phyloP scores from a whole-genome alignment of 2,329 filamentous ascomycete genomes.

The Aschersonia sp. region DNA sequence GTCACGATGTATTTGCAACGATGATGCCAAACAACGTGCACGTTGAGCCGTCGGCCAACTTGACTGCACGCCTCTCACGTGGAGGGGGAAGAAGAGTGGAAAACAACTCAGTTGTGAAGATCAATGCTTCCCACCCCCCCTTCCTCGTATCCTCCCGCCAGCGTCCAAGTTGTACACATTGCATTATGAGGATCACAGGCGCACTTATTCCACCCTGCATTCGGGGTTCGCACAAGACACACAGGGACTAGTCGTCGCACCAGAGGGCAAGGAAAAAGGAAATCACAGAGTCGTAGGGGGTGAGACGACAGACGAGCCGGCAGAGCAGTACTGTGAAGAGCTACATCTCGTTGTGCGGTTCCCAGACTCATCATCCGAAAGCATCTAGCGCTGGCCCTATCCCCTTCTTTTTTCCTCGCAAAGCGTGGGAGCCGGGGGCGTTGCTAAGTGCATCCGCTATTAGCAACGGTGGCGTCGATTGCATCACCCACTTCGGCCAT shows the following conservation, averaged over 20 bases:
- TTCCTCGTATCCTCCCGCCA: too few relatives aligned
- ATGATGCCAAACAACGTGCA: not conserved
- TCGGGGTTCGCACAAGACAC: not conserved
- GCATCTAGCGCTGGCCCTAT: not conserved
- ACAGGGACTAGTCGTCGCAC: not conserved
- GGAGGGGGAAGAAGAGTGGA: not conserved
- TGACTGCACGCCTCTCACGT: not conserved
- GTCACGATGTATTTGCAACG: not conserved
- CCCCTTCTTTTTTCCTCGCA: not conserved
- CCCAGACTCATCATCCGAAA: not conserved
- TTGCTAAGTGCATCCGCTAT: not conserved
- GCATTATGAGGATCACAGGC: not conserved
- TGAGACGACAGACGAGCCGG: not conserved
- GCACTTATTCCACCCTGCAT: not conserved
- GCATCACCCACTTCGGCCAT: not conserved
- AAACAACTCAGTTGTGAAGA: too few relatives aligned
- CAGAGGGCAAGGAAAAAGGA: not conserved
- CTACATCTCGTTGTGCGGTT: not conserved
- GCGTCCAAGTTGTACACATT: too few relatives aligned
- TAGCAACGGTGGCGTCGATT: constrained; percentile 3
- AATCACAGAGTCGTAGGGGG: not conserved
- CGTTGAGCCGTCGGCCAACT: not conserved
- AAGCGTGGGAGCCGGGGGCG: not conserved
- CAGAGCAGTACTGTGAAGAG: not conserved
- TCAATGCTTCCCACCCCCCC: too few relatives aligned